Evolutionary conservation across 495 filamentous ascomycete genomes (phyloP), one percentile per base, ranked within the genome.

Genomic region (Xylaria intraflava): DNA sequence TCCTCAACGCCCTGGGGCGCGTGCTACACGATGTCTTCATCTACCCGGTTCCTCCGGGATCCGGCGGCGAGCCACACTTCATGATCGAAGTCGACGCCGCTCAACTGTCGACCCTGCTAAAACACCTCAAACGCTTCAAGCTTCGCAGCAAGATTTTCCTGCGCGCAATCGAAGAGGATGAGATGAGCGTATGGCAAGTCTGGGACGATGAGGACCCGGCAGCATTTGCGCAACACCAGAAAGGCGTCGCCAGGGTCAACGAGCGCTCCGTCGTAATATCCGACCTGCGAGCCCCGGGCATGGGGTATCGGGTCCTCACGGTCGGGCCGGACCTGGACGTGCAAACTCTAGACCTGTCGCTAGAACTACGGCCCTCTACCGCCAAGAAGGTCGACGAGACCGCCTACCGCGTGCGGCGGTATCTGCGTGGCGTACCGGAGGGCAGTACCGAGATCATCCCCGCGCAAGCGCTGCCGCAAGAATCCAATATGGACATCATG

Each of bases 11-110:
- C 17, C 80, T 85, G 57, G 91, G 93, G 39, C 79, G 89, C 36
- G 75, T 96, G 9, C 73, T 96, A 23, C 81, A 90, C 69, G 93
- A 98, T 67, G 87, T 88, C 23, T 95, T 96, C 72, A 75, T 98
- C 26, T 96, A 93, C 73, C 83, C 83, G 3, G 66, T 78, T 39
- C 66, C 74, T 31, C 59, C 69, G 42, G 53, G 67, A 6, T 51
- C 67, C 14, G 23, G 52, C 41, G 49, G 57, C 42, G 36, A 55
- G 17, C 61, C 71, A 12, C 62, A 62, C 19, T 95, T 86, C 78
- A 64, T 95, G 36, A 77, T 97, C 57, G 93, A 98, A 58, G 84
- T 89, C 22, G 90, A 95, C 67, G 82, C 77, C 29, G 67, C 61
- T 19, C 81, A 88, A 56, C 80, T 80, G 0, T 69, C 79, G 7